Base-by-base conservation (phyloP, 1,284 basidiomycete species). In the Porodaedalea pini region DNA sequence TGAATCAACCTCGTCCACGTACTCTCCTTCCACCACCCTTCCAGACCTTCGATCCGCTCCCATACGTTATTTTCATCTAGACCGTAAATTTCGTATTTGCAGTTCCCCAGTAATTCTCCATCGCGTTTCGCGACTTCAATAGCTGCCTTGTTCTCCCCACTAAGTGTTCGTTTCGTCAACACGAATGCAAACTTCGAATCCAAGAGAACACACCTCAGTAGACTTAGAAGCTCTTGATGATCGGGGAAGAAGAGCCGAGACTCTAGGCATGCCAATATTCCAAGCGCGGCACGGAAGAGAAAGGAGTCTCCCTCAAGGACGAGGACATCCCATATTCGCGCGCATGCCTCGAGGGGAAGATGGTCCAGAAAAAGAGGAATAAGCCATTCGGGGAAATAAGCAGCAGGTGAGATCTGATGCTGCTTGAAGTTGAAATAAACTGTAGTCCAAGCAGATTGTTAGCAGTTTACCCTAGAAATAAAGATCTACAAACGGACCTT, bases 341-440 rank as follows among this genome's bases (percentile, higher is more conserved):
- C 90, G 60, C 87, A 92, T 2, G 89, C 86, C 65, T 94, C 92
- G 66, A 95, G 92, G 1, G 91, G 90, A 8, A 96, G 76, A 66
- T 95, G 92, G 65, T 94, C 83, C 23, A 95, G 75, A 69, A 95
- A 94, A 17, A 95, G 71, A 0, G 92, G 85, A 47, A 89, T 71
- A 45, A 98, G 71, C 89, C 93, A 97, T 60, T 85, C 82, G 1
- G 79, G 81, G 15, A 94, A 75, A 73, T 93, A 94, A 15, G 83
- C 78, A 0, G 82, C 75, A 1, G 92, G 91, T 1, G 90, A 86
- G 64, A 94, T 82, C 62, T 92, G 88, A 68, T 92, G 88, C 67
- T 94, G 90, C 69, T 95, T 94, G 74, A 95, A 95, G 73, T 96
- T 96, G 72, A 94, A 94, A 71, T 92, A 96, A 64, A 94, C 92